Percentiles rank a stretch among this genome's conserved stretches.
These are phyloP conservation scores for Kurtzmaniella fragi DNA, from an alignment of 805 yeast genomes.

Conservation along the genomic window DNA sequence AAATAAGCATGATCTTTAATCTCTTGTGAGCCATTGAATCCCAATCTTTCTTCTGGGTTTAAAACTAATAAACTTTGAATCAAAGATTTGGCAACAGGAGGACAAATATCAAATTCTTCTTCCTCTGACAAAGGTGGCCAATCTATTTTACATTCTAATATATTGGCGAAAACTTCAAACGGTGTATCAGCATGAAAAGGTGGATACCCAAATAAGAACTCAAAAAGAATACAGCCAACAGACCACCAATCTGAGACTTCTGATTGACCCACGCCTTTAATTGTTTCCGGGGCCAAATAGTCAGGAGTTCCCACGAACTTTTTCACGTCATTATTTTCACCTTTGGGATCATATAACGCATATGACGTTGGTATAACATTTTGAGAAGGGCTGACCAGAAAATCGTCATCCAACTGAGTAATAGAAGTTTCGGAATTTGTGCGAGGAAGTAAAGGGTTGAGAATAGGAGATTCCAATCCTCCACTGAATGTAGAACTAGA, in stretches of 20 bases:
- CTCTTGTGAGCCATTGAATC: conserved; percentile 74
- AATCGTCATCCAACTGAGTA: conserved; percentile 49
- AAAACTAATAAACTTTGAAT: conserved; percentile 56
- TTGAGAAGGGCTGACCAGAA: conserved; percentile 25
- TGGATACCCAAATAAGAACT: conserved; percentile 86
- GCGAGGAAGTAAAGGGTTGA: conserved; percentile 43
- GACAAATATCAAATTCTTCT: conserved; percentile 48
- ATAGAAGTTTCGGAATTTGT: conserved; percentile 56
- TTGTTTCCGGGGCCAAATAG: conserved; percentile 94
- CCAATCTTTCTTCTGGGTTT: conserved; percentile 67
- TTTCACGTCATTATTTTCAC: conserved; percentile 40
- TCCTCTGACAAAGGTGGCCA: conserved; percentile 74
- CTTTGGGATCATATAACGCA: conserved; percentile 74
- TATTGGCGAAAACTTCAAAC: conserved; percentile 75
- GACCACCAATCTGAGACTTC: conserved; percentile 99
- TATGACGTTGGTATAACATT: conserved; percentile 21
- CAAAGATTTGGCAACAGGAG: conserved; percentile 69
- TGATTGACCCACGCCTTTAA: conserved; percentile 76
- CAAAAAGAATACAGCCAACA: conserved; percentile 91
- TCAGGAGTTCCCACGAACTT: conserved; percentile 96
- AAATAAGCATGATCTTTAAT: conserved; percentile 79
- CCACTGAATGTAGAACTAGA: conserved; percentile 14
- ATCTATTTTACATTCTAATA: conserved; percentile 63
- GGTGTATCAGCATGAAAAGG: conserved; percentile 88
- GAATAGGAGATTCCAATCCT: conserved; percentile 42